Evolutionary conservation across 768 basidiomycete species (phyloP).

Genomic region (Vararia minispora): DNA sequence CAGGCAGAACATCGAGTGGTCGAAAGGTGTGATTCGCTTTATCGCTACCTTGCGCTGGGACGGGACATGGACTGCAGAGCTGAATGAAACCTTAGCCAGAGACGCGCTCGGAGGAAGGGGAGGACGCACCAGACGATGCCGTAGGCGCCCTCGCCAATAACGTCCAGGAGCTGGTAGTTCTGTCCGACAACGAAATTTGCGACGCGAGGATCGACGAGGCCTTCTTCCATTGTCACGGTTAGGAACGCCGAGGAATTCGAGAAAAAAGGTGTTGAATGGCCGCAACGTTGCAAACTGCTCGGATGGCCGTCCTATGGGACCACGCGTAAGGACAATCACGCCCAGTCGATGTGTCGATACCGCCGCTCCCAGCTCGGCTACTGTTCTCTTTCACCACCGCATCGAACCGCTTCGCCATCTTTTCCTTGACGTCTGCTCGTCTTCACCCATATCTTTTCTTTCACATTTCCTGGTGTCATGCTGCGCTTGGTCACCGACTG

Average conservation of each 20-base stretch:
- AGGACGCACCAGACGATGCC: conserved; percentile 69
- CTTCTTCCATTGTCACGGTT: conserved; percentile 20
- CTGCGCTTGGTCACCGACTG: too few relatives aligned
- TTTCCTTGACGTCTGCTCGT: too few relatives aligned
- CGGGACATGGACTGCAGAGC: conserved; percentile 77
- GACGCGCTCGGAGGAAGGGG: neutral
- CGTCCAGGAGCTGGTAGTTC: conserved; percentile 77
- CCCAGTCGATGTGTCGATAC: conserved; percentile 2
- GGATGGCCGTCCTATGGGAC: too few relatives aligned
- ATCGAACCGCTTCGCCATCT: neutral
- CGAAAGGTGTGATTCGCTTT: conserved; percentile 93
- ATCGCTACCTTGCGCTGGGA: conserved; percentile 91
- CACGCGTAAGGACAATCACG: conserved; percentile 8
- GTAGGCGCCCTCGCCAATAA: conserved; percentile 87
- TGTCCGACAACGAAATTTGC: conserved; percentile 34
- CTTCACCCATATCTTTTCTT: too few relatives aligned
- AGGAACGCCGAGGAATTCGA: too few relatives aligned
- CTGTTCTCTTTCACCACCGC: conserved; percentile 4
- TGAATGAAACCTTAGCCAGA: conserved; percentile 11
- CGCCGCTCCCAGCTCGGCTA: conserved; percentile 5
- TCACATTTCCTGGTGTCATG: too few relatives aligned
- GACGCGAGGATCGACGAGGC: conserved; percentile 13
- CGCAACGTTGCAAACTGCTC: too few relatives aligned
- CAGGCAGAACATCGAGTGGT: conserved; percentile 92
- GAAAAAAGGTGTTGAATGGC: too few relatives aligned